These are phyloP conservation scores for Rhypophila decipiens DNA, from an alignment of 495 filamentous ascomycete species.

Conservation along the genomic window DNA sequence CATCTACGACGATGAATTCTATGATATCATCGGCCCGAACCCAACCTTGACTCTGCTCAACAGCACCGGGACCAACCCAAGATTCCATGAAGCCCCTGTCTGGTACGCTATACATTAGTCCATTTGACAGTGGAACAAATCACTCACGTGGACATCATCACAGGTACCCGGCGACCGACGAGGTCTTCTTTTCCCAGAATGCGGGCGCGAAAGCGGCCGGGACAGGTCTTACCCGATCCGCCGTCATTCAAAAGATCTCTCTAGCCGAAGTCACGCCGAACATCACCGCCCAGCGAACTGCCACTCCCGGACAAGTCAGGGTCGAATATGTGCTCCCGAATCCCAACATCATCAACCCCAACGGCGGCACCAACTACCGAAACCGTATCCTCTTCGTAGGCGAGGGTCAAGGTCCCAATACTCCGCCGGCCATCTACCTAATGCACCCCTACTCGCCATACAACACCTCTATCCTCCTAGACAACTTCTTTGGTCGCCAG, in stretches of 20 bases:
- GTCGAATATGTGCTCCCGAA: conserved; percentile 30
- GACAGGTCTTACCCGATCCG: conserved; percentile 43
- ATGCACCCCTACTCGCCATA: conserved; percentile 42
- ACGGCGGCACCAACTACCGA: conserved; percentile 42
- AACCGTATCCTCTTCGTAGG: conserved; percentile 36
- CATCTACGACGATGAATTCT: conserved; percentile 36
- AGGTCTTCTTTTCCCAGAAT: conserved; percentile 47
- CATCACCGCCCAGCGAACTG: conserved; percentile 33
- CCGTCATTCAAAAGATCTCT: conserved; percentile 43
- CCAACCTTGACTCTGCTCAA: conserved; percentile 37
- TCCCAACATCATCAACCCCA: conserved; percentile 39
- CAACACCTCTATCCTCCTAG: conserved; percentile 38
- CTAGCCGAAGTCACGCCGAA: conserved; percentile 29
- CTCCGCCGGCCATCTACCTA: conserved; percentile 33
- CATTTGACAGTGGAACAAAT: too few species aligned
- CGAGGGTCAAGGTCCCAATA: conserved; percentile 38
- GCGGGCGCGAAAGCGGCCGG: conserved; percentile 36
- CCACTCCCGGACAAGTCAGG: conserved; percentile 33
- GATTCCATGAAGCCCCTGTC: conserved; percentile 44
- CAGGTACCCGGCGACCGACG: conserved; percentile 37
- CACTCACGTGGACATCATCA: too few species aligned
- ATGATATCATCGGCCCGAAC: conserved; percentile 32
- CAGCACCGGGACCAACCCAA: conserved; percentile 26
- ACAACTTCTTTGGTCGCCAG: conserved; percentile 50
- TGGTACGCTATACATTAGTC: conserved; percentile 31